Evolutionary conservation across 345 rosid genomes (phyloP), one percentile per base, ranked within the genome.

Genomic region (Erysimum cheiranthoides): DNA sequence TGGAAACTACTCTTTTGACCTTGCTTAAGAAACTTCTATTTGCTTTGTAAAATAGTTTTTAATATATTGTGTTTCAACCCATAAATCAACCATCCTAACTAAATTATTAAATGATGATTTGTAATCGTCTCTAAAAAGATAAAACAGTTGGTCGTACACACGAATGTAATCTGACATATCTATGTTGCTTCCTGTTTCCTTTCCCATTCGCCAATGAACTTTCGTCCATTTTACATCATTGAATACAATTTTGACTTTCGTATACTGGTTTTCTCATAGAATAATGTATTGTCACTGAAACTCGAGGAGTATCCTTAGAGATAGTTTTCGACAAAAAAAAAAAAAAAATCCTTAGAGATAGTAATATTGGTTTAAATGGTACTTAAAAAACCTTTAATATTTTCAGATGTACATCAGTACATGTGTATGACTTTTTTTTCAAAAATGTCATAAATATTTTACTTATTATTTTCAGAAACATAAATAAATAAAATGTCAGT

Each of bases 141-240:
- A 68, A 60, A 49, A 52, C 25, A 18, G 30, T 14, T 27, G 56
- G 66, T 34, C 66, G 66, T 58, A 30, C 42, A 42, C 30, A 57
- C 2, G 45, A 10, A 25, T 34, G 2, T 18, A 9, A 25, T 34
- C 1, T 17, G 21, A 61, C 30, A 61, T 47, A 49, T 28, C 18
- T 3, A 49, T 71, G 39, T 62, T 61, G 59, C 52, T 50, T 47
- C 75, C 60, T 60, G 50, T 47, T 21, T 60, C 30, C 21, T 28
- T 49, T 50, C 61, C 13, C 12, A 50, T 61, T 50, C 10, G 4
- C 61, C 30, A 47, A 12, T 21, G 34, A 70, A 57, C 5, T 58
- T 32, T 45, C 54, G n/a, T 59, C 36, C 59, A 47, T 17, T 35
- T 34, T 5, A 60, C 49, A 16, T 60, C 18, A 71, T 47, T 35